Base-by-base conservation (phyloP, 768 basidiomycete species). In the Pleurotus giganteus region DNA sequence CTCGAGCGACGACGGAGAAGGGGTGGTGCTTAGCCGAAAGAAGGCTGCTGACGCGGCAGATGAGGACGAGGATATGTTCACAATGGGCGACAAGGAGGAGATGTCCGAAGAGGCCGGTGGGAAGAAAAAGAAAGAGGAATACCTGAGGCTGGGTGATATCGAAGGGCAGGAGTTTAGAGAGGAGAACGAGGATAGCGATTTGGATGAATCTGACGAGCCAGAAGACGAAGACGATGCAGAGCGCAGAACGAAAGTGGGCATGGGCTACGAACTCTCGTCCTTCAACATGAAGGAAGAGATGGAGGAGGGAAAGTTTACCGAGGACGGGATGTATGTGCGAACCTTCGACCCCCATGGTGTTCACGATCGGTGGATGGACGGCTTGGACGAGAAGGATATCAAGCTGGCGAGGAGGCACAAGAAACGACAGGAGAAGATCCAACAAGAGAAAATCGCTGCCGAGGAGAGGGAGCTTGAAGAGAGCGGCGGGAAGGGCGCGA, bases 221-320 rank as follows among this genome's bases (percentile, higher is more conserved):
- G 83, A 84, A 60, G 86, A 94, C 64, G 89, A 94, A 64, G 89
- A 94, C 66, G 89, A 89, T 49, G 84, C 79, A n/a, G 80, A 81
- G 63, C 81, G 86, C 61, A 73, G 79, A 65, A 85, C 81, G 73
- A 92, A 91, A 69, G 84, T 78, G 34, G 89, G 88, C 11, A 98
- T 99, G 96, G 97, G 96, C 2, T 96, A 74, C 71, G 89, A 95
- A 65, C 61, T 99, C 8, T 94, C 91, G 3, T 90, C 92, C 24
- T 99, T 99, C 84, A 96, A 99, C 69, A 98, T 99, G 96, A 88
- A 94, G 59, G 89, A 92, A 63, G 97, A 99, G 78, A 95, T 98
- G 89, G 88, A 93, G 65, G 96, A 98, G 71, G 97, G 97, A 34
- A 92, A 94, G 66, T 98, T 99, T 74, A 87, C 91, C 4, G 90